Evolutionary conservation across 2,329 filamentous ascomycete species (phyloP).

Genomic region (Penicillium frequentans): DNA sequence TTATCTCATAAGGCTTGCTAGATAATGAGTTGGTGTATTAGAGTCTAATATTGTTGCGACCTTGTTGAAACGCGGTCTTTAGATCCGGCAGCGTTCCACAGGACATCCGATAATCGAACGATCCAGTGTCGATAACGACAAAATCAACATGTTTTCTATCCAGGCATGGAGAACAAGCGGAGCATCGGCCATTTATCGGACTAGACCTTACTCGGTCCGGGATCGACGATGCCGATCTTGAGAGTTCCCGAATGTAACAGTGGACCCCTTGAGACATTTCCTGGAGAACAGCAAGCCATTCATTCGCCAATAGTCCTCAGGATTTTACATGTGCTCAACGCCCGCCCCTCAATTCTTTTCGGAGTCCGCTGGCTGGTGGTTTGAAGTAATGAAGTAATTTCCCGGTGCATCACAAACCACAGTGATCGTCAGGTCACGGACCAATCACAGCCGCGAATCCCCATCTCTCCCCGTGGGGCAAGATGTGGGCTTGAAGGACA

Average conservation of each 20-base stretch:
- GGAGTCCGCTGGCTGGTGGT: background rate
- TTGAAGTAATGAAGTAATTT: background rate
- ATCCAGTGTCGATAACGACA: too few relatives aligned
- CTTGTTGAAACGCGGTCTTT: too few relatives aligned
- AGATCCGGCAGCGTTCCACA: too few relatives aligned
- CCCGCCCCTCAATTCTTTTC: background rate
- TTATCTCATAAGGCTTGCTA: conserved; percentile 45
- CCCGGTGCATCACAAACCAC: background rate
- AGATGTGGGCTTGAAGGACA: background rate
- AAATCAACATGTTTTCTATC: too few relatives aligned
- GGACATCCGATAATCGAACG: too few relatives aligned
- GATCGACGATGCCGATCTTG: conserved; percentile 6
- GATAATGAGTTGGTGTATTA: too few relatives aligned
- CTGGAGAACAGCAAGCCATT: background rate
- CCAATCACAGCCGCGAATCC: background rate
- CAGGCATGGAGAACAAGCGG: too few relatives aligned
- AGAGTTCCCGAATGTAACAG: background rate
- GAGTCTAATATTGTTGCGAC: too few relatives aligned
- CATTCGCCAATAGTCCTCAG: background rate
- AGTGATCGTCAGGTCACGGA: background rate
- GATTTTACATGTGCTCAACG: background rate
- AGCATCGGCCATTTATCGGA: conserved; percentile 7
- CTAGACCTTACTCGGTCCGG: conserved; percentile 6
- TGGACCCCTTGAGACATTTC: background rate
- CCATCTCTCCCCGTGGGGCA: background rate